phyloP scores from a whole-genome alignment of 495 filamentous ascomycete genomes.

The Penicillium paradoxum region DNA sequence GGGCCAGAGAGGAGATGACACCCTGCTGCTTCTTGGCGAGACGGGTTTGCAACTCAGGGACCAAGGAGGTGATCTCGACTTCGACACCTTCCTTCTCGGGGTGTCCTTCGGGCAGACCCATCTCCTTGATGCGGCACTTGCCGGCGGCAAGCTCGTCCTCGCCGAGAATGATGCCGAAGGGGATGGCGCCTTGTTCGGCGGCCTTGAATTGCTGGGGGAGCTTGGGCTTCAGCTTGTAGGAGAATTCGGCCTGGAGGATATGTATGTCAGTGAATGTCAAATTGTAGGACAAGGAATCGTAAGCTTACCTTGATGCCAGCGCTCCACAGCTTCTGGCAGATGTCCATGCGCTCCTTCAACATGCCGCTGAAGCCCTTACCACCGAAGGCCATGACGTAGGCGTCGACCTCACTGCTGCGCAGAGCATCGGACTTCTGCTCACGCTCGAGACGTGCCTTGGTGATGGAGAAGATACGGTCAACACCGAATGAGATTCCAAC shows the following conservation, averaged over 20 bases:
- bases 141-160: conserved; percentile 73
- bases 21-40: conserved; percentile 24
- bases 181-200: conserved; percentile 65
- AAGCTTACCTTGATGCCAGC: conserved; percentile 65
- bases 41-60: conserved; percentile 53
- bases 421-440: conserved; percentile 47
- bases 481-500: conserved; percentile 94
- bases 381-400: conserved; percentile 90
- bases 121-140: conserved; percentile 78
- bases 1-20: conserved; percentile 15
- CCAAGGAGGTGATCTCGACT: conserved; percentile 56
- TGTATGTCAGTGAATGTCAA: conserved; percentile 6
- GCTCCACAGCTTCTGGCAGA: conserved; percentile 69
- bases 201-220: conserved; percentile 73
- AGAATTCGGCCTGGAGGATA: conserved; percentile 60
- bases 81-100: conserved; percentile 81
- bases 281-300: background rate
- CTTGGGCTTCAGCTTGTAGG: conserved; percentile 75
- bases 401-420: conserved; percentile 73
- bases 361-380: conserved; percentile 81
- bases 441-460: conserved; percentile 65
- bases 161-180: conserved; percentile 72
- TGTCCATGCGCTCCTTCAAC: conserved; percentile 72
- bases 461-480: conserved; percentile 91
- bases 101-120: conserved; percentile 72